Conservation (phyloP, 495 filamentous ascomycete species). For the Xylaria sp. region DNA sequence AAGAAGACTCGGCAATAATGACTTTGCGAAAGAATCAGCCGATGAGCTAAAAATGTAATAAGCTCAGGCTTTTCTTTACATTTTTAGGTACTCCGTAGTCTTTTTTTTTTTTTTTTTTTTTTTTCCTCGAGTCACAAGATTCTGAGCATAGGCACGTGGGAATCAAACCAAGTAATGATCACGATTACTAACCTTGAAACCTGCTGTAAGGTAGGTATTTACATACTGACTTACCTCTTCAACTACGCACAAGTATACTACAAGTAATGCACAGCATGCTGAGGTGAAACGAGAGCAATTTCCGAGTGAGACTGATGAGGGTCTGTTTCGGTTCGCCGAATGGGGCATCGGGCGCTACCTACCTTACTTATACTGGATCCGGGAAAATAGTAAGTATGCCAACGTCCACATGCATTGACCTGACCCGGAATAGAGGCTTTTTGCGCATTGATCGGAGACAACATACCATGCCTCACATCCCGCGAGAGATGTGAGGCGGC, state of each 20-base stretch:
- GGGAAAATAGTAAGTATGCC: too few species aligned
- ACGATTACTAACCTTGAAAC: neutral
- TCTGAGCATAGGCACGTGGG: neutral
- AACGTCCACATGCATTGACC: neutral
- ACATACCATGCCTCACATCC: conserved; percentile 5
- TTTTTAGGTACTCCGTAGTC: neutral
- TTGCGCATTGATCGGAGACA: neutral
- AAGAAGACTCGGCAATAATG: conserved; percentile 1
- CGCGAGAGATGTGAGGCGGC: neutral
- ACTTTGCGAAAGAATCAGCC: neutral
- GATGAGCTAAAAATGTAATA: neutral
- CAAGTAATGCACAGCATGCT: neutral
- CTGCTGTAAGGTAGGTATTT: neutral
- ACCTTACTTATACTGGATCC: too few species aligned
- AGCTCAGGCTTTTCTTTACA: neutral
- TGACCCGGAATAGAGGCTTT: neutral
- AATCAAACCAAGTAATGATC: neutral
- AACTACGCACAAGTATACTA: too few species aligned
- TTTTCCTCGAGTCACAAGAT: neutral
- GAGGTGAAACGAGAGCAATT: conserved; percentile 25
- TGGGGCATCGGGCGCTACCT: neutral
- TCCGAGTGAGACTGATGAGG: conserved; percentile 25
- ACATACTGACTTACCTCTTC: neutral
- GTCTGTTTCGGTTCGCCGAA: conserved; percentile 8
- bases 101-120: too few species aligned